Base-by-base conservation (phyloP, 1,284 basidiomycete species). In the Moesziomyces parantarcticus region DNA sequence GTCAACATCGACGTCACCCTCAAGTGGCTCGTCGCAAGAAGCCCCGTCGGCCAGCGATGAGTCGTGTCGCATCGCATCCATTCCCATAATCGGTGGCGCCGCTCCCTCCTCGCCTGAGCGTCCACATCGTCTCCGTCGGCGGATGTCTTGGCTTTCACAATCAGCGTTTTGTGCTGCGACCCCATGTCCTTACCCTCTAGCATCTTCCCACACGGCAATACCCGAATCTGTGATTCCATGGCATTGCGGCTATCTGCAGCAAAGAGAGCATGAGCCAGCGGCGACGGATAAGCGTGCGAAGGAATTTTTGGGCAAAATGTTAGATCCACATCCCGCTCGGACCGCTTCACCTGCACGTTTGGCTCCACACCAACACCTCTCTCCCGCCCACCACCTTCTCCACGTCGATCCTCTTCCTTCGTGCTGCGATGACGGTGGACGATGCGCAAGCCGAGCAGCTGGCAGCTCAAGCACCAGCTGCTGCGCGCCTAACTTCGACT, bases 1-100 rank as follows among this genome's bases (percentile, higher is more conserved):
- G 92, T 95, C 83, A 97, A 97, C 81, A 86, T 97, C 53, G 87
- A 87, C 72, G 86, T 87, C 32, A 86, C 87, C 1, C 71, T 88
- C 18, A 83, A 85, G 23, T 88, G 87, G 87, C 80, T 87, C 25
- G 70, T 73, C 7, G 78, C 79, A 3, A 63, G 77, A 14, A 80
- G 75, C 56, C 76, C 76, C 1, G 75, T 64, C 1, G 75, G 75
- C 2, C 61, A 66, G 49, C 59, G 70, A 21, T 76, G 48, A 58
- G 22, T 23, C 23, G 21, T 16, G n/a, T n/a, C n/a, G n/a, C n/a
- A n/a, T n/a, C n/a, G 23, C 36, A 42, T 29, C 42, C 50, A 42
- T 40, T 41, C 50, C 23, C 18, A 14, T 18, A 8, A 7, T 6
- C 11, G 43, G 5, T 23, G 3, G 42, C 11, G 10, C 29, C 34